Evolutionary conservation across 2,329 filamentous ascomycete genomes (phyloP).

Genomic region (Fusarium sacchari): DNA sequence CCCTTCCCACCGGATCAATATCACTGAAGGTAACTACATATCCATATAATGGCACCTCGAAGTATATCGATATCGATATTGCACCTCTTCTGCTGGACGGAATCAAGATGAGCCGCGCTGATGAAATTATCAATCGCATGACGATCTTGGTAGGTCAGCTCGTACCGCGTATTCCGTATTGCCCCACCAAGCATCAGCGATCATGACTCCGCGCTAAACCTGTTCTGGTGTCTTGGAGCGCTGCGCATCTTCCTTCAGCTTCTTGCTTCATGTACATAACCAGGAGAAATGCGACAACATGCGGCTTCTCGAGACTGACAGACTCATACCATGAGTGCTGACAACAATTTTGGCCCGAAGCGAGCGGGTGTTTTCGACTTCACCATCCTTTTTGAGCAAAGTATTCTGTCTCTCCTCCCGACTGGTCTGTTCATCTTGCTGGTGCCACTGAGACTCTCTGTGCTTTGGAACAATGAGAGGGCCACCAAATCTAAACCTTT

Average conservation of each 20-base stretch:
- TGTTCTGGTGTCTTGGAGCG: conserved; percentile 19
- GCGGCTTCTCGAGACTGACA: neutral
- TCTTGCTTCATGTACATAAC: neutral
- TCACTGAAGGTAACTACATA: too few relatives aligned
- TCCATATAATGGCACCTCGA: too few relatives aligned
- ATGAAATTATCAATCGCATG: too few relatives aligned
- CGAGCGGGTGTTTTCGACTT: conserved; percentile 44
- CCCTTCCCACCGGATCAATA: too few relatives aligned
- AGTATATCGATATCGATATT: too few relatives aligned
- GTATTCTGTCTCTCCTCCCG: conserved; percentile 44
- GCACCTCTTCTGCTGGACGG: too few relatives aligned
- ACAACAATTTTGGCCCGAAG: conserved; percentile 41
- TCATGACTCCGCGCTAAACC: neutral
- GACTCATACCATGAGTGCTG: conserved; percentile 3
- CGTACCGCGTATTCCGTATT: conserved; percentile 10
- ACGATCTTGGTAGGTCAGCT: too few relatives aligned
- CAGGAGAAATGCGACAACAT: neutral
- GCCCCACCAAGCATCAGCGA: neutral
- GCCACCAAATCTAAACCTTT: conserved; percentile 4
- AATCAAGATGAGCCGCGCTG: too few relatives aligned
- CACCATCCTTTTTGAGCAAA: conserved; percentile 46
- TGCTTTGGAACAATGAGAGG: conserved; percentile 15
- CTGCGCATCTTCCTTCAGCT: neutral
- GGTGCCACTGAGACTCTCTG: conserved; percentile 26
- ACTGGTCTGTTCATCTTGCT: conserved; percentile 40